phyloP scores from a whole-genome alignment of 163 green algal species.

The Chlorella variabilis region DNA sequence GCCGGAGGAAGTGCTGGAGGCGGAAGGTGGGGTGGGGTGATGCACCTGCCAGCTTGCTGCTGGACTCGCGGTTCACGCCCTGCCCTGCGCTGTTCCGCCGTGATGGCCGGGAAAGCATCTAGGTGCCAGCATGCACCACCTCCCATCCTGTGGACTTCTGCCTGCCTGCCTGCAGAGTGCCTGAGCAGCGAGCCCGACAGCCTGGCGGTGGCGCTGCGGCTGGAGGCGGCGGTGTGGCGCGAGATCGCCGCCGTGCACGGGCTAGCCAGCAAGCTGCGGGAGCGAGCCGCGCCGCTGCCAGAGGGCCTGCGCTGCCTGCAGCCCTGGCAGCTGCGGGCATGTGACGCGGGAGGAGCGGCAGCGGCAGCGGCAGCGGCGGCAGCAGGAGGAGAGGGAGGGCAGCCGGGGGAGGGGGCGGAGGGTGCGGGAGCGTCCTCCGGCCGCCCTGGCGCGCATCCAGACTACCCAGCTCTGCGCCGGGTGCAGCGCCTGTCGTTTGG shows the following conservation, averaged over 20 bases:
- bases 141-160: too few species aligned
- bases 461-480: conserved; percentile 38
- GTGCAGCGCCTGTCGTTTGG: conserved; percentile 40
- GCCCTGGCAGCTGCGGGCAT: background rate
- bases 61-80: too few species aligned
- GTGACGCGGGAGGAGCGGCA: background rate
- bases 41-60: too few species aligned
- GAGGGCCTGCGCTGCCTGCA: conserved; percentile 31
- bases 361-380: conserved; percentile 1
- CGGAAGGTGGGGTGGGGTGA: conserved; percentile 5
- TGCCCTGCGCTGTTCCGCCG: too few species aligned
- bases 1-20: background rate
- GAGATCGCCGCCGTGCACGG: conserved; percentile 31
- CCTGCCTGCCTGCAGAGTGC: background rate
- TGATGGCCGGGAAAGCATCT: too few species aligned
- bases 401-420: background rate
- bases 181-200: conserved; percentile 1
- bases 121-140: too few species aligned
- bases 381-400: background rate
- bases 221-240: conserved; percentile 36
- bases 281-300: background rate
- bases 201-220: background rate
- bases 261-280: conserved; percentile 13
- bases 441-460: conserved; percentile 3
- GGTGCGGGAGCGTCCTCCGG: background rate